Evolutionary conservation across 1,284 basidiomycete species (phyloP).

Genomic region (Neonothopanus nambi): DNA sequence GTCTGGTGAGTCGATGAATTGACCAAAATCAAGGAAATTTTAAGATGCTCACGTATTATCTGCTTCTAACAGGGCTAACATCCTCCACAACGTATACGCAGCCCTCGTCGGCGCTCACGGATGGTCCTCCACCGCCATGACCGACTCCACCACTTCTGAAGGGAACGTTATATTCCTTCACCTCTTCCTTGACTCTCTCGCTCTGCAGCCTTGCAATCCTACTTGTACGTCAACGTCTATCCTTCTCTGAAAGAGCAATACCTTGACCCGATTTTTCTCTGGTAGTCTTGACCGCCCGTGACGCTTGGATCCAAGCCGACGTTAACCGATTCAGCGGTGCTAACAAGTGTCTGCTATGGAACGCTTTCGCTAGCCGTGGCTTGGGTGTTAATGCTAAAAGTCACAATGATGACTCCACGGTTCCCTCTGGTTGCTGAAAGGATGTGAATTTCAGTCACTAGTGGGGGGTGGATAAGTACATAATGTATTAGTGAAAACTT

Average conservation of each 20-base stretch:
- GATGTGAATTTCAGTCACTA: conserved; percentile 29
- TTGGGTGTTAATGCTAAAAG: conserved; percentile 46
- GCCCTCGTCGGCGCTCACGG: conserved; percentile 43
- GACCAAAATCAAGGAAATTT: too few species aligned
- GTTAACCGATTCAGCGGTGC: conserved; percentile 46
- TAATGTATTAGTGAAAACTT: too few species aligned
- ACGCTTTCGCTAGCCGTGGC: conserved; percentile 50
- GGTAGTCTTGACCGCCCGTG: conserved; percentile 35
- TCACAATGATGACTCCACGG: conserved; percentile 35
- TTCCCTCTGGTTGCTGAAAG: conserved; percentile 40
- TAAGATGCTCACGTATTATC: conserved; percentile 40
- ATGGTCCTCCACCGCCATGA: conserved; percentile 39
- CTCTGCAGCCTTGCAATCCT: conserved; percentile 54
- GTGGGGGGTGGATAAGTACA: conserved; percentile 25
- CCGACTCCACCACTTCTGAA: conserved; percentile 40
- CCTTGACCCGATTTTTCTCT: conserved; percentile 14
- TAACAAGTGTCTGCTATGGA: conserved; percentile 49
- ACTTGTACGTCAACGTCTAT: conserved; percentile 35
- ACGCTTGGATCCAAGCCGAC: conserved; percentile 58
- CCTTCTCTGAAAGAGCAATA: background rate
- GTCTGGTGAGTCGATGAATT: conserved; percentile 4
- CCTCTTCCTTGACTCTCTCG: conserved; percentile 49
- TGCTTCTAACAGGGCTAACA: conserved; percentile 44
- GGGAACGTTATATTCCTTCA: conserved; percentile 51
- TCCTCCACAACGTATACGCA: conserved; percentile 53